Base-by-base conservation (phyloP, 345 rosid genomes). In the Abelmoschus esculentus region DNA sequence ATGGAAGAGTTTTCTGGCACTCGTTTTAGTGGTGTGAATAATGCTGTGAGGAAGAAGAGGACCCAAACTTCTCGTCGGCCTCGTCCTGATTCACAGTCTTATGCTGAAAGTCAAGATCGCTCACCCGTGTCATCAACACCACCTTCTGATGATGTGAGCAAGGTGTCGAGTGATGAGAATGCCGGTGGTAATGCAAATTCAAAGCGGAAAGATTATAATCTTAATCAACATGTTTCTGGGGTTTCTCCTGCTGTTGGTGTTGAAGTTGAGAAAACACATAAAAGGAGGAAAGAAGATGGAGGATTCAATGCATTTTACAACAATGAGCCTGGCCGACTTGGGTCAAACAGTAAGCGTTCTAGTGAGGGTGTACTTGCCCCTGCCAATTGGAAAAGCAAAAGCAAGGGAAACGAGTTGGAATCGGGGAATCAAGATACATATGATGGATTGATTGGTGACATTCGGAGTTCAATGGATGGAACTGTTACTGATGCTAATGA, bases 331-430 rank as follows among this genome's bases (percentile, higher is more conserved):
- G 75, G 82, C 2, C 80, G 72, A 60, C 75, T 77, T 75, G 82
- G 81, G 69, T 18, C 64, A 49, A 77, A 49, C 38, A 73, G 68
- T 55, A 86, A 80, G 68, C 86, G 80, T 28, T 84, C 85, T 2
- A 86, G 88, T 63, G 90, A 93, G 81, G 98, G 92, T 76, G 79
- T 73, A n/a, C 92, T 89, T 73, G 86, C 96, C 69, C 95, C 98
- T 72, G 87, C 82, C 6, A 85, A 82, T 73, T 79, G 88, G 90
- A 89, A 83, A 77, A 75, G 72, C 57, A 62, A 75, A 2, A 75
- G 77, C 78, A 82, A 74, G 29, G 61, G 55, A 59, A 65, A 75
- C 44, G 78, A 73, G 32, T 65, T 36, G 53, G 80, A 73, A 46
- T 70, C 64, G 3, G 58, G 74, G 76, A 74, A 34, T 67, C 47